Percentiles rank a stretch among this genome's conserved stretches.
These are phyloP conservation scores for Xylariaceae sp. DNA, from an alignment of 2,329 filamentous ascomycete genomes.

Conservation along the genomic window DNA sequence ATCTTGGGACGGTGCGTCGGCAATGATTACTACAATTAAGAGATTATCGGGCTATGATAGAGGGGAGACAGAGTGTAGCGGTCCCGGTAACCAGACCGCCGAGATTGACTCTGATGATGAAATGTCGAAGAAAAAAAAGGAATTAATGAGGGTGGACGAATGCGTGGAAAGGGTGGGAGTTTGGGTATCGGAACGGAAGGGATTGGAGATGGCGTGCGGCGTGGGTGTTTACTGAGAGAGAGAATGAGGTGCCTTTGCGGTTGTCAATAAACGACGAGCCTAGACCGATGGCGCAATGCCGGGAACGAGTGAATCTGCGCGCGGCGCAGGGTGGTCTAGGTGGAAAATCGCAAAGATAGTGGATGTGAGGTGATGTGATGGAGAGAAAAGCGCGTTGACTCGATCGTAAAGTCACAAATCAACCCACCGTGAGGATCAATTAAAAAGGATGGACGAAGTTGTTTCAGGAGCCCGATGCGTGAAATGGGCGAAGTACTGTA, in stretches of 20 bases:
- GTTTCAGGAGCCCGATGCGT: constrained; percentile 7
- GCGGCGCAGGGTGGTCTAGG: constrained; percentile 23
- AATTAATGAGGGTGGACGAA: not conserved
- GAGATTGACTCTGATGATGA: not conserved
- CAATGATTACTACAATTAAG: not conserved
- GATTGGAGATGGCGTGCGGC: not conserved
- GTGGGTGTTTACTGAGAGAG: not conserved
- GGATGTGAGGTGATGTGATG: constrained; percentile 6
- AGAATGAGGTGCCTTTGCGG: not conserved
- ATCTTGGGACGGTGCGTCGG: constrained; percentile 28
- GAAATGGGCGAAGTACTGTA: not conserved
- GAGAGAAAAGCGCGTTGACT: not conserved
- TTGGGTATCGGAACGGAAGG: not conserved
- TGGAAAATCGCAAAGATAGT: constrained; percentile 13
- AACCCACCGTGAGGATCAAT: not conserved
- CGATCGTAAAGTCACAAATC: constrained; percentile 12
- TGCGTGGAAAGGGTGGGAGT: constrained; percentile 6
- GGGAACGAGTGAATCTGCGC: constrained; percentile 30
- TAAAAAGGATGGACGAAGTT: constrained; percentile 4
- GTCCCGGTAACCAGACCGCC: not conserved
- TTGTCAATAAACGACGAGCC: constrained; percentile 3
- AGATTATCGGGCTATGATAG: not conserved
- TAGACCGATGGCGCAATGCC: constrained; percentile 11
- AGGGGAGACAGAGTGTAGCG: not conserved
- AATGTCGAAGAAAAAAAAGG: too few species aligned